Conservation (phyloP, 2,329 filamentous ascomycete species). For the Tolypocladium guangdongense region DNA sequence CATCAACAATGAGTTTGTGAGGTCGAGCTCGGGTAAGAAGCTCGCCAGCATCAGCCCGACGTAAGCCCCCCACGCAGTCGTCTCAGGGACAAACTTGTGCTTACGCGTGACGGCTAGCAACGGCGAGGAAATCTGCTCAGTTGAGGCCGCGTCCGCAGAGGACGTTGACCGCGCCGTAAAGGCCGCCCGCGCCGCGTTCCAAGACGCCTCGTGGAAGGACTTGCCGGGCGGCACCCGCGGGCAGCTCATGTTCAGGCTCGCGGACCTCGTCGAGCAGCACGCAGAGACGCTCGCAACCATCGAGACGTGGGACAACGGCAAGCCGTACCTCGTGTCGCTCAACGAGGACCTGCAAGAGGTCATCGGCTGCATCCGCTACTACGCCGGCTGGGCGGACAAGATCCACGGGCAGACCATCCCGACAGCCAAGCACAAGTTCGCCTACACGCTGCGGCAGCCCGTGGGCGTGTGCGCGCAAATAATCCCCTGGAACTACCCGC, state of each 20-base stretch:
- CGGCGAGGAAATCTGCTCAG: constrained; percentile 20
- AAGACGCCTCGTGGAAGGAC: constrained; percentile 57
- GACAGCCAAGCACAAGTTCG: constrained; percentile 56
- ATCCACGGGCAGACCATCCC: constrained; percentile 67
- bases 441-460: constrained; percentile 65
- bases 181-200: constrained; percentile 55
- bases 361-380: constrained; percentile 51
- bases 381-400: constrained; percentile 71
- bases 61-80: constrained; percentile 10
- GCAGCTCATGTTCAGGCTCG: constrained; percentile 58
- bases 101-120: constrained; percentile 18
- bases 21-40: constrained; percentile 41
- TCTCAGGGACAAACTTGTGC: neutral
- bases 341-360: constrained; percentile 49
- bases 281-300: constrained; percentile 34
- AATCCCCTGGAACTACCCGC: constrained; percentile 65
- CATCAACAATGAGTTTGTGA: constrained; percentile 68
- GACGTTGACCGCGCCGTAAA: constrained; percentile 22
- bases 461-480: constrained; percentile 68
- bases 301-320: constrained; percentile 77
- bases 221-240: constrained; percentile 57
- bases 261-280: constrained; percentile 58
- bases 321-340: constrained; percentile 53
- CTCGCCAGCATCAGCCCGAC: constrained; percentile 50
- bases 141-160: constrained; percentile 17